Conservation (phyloP, 257 asterid species). For the Solanum neorickii region DNA sequence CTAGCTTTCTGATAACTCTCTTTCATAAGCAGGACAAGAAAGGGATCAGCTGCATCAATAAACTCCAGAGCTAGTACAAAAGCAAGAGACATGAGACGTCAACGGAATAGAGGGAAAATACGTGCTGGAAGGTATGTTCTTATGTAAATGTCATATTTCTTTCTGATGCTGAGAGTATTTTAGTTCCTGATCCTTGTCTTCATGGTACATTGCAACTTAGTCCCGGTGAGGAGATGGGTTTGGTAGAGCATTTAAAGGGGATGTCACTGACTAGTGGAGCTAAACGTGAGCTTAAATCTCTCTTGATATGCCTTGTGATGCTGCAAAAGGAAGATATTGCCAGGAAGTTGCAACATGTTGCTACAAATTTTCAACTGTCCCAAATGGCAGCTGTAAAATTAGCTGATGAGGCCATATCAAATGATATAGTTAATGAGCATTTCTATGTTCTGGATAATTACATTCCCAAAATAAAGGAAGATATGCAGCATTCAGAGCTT, state of each 20-base stretch:
- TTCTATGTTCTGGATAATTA: constrained; percentile 48
- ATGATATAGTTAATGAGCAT: constrained; percentile 36
- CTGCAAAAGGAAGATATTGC: constrained; percentile 62
- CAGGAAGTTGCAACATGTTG: constrained; percentile 55
- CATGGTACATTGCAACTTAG: constrained; percentile 23
- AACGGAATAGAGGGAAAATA: constrained; percentile 76
- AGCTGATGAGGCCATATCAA: constrained; percentile 43
- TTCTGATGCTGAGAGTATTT: background rate
- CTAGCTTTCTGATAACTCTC: background rate
- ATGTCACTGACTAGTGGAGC: constrained; percentile 74
- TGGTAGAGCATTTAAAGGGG: constrained; percentile 78
- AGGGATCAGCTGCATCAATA: constrained; percentile 56
- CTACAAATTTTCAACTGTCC: constrained; percentile 60
- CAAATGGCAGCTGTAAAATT: constrained; percentile 78
- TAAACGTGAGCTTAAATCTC: constrained; percentile 55
- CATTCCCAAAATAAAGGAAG: constrained; percentile 30
- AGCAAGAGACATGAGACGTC: constrained; percentile 67
- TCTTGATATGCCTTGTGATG: constrained; percentile 63
- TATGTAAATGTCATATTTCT: background rate
- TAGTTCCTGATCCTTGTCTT: background rate
- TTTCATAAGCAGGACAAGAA: constrained; percentile 51
- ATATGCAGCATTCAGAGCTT: constrained; percentile 41
- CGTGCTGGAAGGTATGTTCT: constrained; percentile 85
- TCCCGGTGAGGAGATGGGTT: constrained; percentile 84
- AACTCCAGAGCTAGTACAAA: constrained; percentile 40